Base-by-base conservation (phyloP, 257 asterid genomes). In the Nicotiana tomentosiformis region DNA sequence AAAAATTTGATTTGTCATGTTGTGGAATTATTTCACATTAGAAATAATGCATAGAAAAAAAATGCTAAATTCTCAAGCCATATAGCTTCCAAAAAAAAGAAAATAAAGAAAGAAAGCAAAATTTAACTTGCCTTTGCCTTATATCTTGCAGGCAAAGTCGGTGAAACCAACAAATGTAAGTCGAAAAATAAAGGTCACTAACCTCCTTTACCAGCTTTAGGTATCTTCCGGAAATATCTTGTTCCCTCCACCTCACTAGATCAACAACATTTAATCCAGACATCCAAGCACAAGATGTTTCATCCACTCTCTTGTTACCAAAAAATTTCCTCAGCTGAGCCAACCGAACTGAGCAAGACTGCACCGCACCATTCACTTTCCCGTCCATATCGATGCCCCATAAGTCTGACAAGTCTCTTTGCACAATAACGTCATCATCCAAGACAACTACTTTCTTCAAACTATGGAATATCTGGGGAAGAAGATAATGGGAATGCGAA, bases 321-420 rank as follows among this genome's bases (percentile, higher is more conserved):
- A 91, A 82, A 88, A 88, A 88, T 55, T 87, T 66, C 87, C 88
- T 87, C 87, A 96, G 93, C 85, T 93, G 91, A 81, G 85, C 83
- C 89, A 94, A 83, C 88, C 86, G 90, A 87, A 96, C 91, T 15
- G 88, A 84, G 86, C 99, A 96, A 84, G 83, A 86, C 86, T 87
- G 92, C 84, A 88, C 83, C 18, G 98, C 98, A 81, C 97, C 98
- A 89, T 88, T 93, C 83, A 93, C 98, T 86, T 94, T 96, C 83
- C 90, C 97, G 62, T 90, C 98, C 98, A 96, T 90, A 90, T 94
- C 88, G 82, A 96, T 81, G 87, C 90, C 87, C 99, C 99, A 96
- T 83, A 96, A 93, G 81, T 77, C 88, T 57, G 98, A 93, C 89
- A 96, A 90, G 89, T 96, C 99, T 67, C 90, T 90, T 92, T 96